Evolutionary conservation across 805 yeast genomes (phyloP), one percentile per base, ranked within the genome.

Genomic region (Metschnikowia orientalis): DNA sequence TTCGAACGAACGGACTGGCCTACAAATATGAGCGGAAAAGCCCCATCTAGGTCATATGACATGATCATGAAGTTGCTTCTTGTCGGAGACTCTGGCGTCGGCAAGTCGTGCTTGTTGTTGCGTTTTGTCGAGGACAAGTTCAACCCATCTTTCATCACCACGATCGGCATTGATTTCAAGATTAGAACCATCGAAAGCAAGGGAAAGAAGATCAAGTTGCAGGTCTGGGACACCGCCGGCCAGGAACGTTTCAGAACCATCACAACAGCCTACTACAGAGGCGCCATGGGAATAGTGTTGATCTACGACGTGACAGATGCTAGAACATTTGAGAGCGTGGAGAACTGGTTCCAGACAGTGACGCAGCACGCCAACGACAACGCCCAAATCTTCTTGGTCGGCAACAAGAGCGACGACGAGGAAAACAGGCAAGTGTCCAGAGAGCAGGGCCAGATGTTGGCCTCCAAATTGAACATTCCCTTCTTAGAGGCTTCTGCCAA

Each of bases 161-260:
- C 98, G 29, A 92, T 92, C 53, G 98, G 98, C 35, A 92, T 92
- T 52, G 98, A 92, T 61, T 92, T 92, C 75, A 92, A 92, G 69
- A 90, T 92, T 58, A 82, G 96, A 64, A 89, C 96, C 18, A 85
- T 89, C 48, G 97, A 90, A 50, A 74, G 89, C 45, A 90, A 90
- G 44, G 96, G 95, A 34, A 84, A 85, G 63, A 82, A 82, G 45
- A 84, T 92, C 62, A 92, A 92, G 66, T 74, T 90, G 56, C 98
- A 92, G 61, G 84, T 90, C 26, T 83, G 96, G 96, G 96, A 88
- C 58, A 88, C 96, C 24, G 96, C 96, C 1, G 96, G 96, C n/a
- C 96, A 88, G 65, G 96, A 88, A 59, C 73, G 96, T 54, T 88
- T 88, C 67, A 77, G 95, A 65, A 86, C 95, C 25, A 88, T 88